Evolutionary conservation across 2,329 filamentous ascomycete species (phyloP), one percentile per base, ranked within the genome.

Genomic region (Fusarium chlamydosporum): DNA sequence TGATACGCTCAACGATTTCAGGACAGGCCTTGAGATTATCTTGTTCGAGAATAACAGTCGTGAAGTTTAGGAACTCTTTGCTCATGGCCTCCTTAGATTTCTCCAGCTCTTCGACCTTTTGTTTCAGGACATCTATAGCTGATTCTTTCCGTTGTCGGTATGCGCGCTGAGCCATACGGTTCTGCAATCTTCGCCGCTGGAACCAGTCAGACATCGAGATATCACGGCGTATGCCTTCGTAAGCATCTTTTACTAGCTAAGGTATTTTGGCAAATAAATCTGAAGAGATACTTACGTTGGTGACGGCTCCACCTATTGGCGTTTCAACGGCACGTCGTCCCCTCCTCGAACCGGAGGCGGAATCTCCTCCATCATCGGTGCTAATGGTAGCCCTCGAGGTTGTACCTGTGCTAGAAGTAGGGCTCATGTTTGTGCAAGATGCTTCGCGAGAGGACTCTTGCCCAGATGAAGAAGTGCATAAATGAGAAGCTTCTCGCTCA

Each of bases 141-240:
- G 56, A 62, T 6, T 62, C 59, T 13, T 62, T 62, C 11, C 56
- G 59, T 10, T 62, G 56, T 0, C 59, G 59, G 12, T 62, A 62
- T 8, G 59, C 59, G 8, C 59, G 59, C 23, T 62, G 59, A 3
- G 56, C 59, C 56, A 62, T 62, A 0, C 59, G 56, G 4, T 62
- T 62, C 11, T 62, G 59, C 9, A 61, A n/a, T 12, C 59, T 35
- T 8, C 56, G 40, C 6, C 56, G 47, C 59, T 62, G 31, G 7
- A 1, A 2, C 18, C 23, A 34, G 59, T 46, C 15, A 45, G 34
- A 18, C 4, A n/a, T 10, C 0, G 7, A 4, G 7, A 20, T 10
- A 18, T 4, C 2, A 16, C 8, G 5, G 3, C 13, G 9, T 0
- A 8, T 6, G 8, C 2, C 3, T 6, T 15, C 7, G n/a, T n/a